Conservation (phyloP, 2,329 filamentous ascomycete species). For the Aspergillus melleus region DNA sequence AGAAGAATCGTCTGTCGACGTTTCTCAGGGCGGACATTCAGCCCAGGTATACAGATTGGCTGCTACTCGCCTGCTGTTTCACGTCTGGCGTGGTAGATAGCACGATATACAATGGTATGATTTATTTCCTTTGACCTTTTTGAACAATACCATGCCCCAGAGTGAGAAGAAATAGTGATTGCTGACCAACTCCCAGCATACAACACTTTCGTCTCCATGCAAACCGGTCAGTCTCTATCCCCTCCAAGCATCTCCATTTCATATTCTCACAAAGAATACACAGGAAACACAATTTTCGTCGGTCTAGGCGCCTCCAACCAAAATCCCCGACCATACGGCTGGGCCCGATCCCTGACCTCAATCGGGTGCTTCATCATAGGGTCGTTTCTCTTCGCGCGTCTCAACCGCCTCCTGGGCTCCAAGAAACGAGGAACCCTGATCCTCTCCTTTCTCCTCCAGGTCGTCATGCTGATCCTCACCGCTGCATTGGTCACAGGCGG, state of each 20-base stretch:
- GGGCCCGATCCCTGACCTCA: slow-evolving; percentile 46
- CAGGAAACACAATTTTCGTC: slow-evolving; percentile 47
- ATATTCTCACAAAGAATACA: neutral
- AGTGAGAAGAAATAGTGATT: neutral
- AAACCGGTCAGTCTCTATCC: neutral
- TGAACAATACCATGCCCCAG: neutral
- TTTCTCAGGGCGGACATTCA: slow-evolving; percentile 24
- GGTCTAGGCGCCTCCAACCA: slow-evolving; percentile 43
- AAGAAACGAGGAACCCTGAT: slow-evolving; percentile 25
- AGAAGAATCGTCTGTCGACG: slow-evolving; percentile 6
- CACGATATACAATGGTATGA: slow-evolving; percentile 31
- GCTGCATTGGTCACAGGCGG: slow-evolving; percentile 27
- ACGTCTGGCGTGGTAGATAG: slow-evolving; percentile 30
- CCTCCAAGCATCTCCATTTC: neutral
- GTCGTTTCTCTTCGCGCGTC: slow-evolving; percentile 40
- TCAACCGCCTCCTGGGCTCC: slow-evolving; percentile 29
- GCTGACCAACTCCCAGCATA: slow-evolving; percentile 32
- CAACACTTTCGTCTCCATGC: slow-evolving; percentile 39
- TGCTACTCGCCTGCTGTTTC: slow-evolving; percentile 29
- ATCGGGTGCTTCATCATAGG: slow-evolving; percentile 46
- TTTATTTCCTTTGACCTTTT: neutral
- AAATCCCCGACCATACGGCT: slow-evolving; percentile 43
- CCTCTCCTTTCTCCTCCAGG: slow-evolving; percentile 31
- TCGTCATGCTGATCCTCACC: slow-evolving; percentile 27
- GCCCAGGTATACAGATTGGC: slow-evolving; percentile 24